Conservation (phyloP, 2,329 filamentous ascomycete species). For the Fusarium nurragi region DNA sequence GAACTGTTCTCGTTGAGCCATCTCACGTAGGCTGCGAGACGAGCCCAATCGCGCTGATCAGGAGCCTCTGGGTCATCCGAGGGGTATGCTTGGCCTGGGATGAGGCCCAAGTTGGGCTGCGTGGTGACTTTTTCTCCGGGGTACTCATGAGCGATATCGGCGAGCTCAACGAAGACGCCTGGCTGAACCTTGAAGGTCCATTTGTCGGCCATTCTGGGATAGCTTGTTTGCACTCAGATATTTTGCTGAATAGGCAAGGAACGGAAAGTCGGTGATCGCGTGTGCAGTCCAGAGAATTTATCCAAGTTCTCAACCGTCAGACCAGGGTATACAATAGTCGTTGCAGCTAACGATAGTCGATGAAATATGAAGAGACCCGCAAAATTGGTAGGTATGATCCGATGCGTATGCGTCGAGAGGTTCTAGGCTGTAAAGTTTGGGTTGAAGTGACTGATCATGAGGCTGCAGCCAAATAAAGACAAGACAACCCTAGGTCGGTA, state of each 20-base stretch:
- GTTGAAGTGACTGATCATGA: neutral
- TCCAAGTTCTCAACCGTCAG: neutral
- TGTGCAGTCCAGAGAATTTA: neutral
- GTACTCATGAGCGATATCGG: slow-evolving; percentile 41
- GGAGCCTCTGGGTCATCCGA: slow-evolving; percentile 47
- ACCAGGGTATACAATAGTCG: neutral
- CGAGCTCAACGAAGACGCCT: slow-evolving; percentile 57
- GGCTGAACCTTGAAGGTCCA: slow-evolving; percentile 43
- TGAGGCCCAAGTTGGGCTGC: slow-evolving; percentile 62
- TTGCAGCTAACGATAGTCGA: neutral
- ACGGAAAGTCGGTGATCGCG: neutral
- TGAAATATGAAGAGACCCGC: neutral
- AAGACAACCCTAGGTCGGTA: neutral
- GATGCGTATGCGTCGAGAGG: neutral
- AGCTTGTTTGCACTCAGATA: neutral
- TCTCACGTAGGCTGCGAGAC: slow-evolving; percentile 58
- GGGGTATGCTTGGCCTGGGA: slow-evolving; percentile 58
- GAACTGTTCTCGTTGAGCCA: slow-evolving; percentile 56
- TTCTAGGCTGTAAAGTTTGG: neutral
- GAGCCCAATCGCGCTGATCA: slow-evolving; percentile 60
- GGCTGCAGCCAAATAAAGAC: neutral
- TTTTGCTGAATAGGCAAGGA: neutral
- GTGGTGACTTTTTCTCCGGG: slow-evolving; percentile 49
- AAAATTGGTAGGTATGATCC: neutral
- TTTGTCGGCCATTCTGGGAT: slow-evolving; percentile 22